Conservation (phyloP, 805 yeast species). For the Blastobotrys muscicola region DNA sequence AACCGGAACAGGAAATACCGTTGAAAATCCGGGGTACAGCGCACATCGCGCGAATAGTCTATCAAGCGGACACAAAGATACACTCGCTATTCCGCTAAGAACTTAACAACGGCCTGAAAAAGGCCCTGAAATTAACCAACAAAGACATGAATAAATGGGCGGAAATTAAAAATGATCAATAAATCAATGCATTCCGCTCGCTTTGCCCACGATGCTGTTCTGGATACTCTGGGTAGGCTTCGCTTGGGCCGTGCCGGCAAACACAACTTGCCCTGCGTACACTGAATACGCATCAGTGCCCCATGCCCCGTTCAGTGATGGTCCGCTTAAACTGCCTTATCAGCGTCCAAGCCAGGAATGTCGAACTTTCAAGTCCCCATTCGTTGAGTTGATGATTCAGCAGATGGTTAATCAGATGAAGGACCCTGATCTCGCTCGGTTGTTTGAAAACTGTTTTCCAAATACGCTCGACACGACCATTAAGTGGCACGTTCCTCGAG, state of each 20-base stretch:
- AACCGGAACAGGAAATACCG: too few species aligned
- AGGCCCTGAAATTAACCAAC: too few species aligned
- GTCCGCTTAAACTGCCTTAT: slow-evolving; percentile 49
- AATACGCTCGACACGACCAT: slow-evolving; percentile 85
- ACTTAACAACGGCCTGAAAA: too few species aligned
- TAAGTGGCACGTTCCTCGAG: slow-evolving; percentile 46
- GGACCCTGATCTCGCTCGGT: slow-evolving; percentile 60
- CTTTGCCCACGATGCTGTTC: too few species aligned
- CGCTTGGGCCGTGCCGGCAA: not conserved
- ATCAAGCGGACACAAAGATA: too few species aligned
- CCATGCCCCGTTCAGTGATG: slow-evolving; percentile 52
- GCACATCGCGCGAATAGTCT: too few species aligned
- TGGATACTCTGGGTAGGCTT: too few species aligned
- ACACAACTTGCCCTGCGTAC: slow-evolving; percentile 47
- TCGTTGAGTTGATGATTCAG: slow-evolving; percentile 50
- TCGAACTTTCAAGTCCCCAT: slow-evolving; percentile 56
- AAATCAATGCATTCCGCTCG: too few species aligned
- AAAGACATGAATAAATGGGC: too few species aligned
- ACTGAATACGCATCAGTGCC: slow-evolving; percentile 44
- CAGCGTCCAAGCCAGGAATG: slow-evolving; percentile 70
- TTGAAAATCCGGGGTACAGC: too few species aligned
- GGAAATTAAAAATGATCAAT: too few species aligned
- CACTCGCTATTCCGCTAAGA: too few species aligned
- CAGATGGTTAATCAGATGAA: slow-evolving; percentile 42
- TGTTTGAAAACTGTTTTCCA: slow-evolving; percentile 77